phyloP scores from a whole-genome alignment of 306 rosid species.

The Prunus padus region DNA sequence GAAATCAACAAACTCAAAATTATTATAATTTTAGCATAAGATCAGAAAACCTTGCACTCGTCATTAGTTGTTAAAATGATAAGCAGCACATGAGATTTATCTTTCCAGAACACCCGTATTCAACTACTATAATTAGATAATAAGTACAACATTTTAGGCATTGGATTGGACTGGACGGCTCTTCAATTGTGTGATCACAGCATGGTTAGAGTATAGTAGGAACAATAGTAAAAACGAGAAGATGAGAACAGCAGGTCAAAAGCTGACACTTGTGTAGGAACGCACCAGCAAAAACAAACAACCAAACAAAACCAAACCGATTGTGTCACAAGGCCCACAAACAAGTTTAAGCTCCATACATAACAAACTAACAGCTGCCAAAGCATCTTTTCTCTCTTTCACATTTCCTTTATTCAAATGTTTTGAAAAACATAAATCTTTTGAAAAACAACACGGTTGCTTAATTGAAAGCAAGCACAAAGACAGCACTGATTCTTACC shows the following conservation, averaged over 20 bases:
- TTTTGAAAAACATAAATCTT: too few relatives aligned
- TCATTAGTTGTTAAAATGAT: not conserved
- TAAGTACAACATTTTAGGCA: not conserved
- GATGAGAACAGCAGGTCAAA: not conserved
- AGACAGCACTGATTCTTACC: constrained; percentile 45
- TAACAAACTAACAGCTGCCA: constrained; percentile 3
- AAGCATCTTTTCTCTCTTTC: constrained; percentile 4
- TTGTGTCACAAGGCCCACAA: constrained; percentile 12
- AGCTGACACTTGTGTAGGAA: not conserved
- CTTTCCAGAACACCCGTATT: not conserved
- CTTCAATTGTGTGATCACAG: not conserved
- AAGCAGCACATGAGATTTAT: not conserved
- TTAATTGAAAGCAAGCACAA: constrained; percentile 13
- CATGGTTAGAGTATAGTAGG: not conserved
- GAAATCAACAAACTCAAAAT: not conserved
- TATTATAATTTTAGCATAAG: too few relatives aligned
- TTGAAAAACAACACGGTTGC: not conserved
- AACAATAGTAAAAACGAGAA: not conserved
- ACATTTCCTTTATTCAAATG: not conserved
- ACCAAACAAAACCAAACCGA: not conserved
- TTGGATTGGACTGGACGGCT: not conserved
- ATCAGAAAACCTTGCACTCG: not conserved
- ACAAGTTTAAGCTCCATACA: constrained; percentile 1
- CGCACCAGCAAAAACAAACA: constrained; percentile 8
- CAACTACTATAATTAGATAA: not conserved